phyloP scores from a whole-genome alignment of 169 alveolate species.

The Babesia ovata region DNA sequence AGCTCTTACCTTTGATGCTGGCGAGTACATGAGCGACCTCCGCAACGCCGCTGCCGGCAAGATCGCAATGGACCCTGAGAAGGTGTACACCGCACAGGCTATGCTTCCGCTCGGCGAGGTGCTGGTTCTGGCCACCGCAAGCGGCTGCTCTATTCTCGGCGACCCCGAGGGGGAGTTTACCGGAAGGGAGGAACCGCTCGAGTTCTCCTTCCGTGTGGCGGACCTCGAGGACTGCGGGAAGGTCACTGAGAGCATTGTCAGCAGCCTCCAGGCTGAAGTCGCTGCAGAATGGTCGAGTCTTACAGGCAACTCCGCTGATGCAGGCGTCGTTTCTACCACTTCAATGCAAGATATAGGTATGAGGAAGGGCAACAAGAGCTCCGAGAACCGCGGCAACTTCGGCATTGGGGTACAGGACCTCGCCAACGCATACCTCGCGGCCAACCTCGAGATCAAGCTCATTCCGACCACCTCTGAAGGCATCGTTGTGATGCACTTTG shows the following conservation, averaged over 20 bases:
- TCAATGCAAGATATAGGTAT: constrained; percentile 22
- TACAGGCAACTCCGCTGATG: constrained; percentile 4
- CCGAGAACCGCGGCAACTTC: constrained; percentile 3
- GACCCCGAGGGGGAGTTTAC: constrained; percentile 33
- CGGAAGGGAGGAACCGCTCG: constrained; percentile 33
- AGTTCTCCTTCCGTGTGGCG: constrained; percentile 55
- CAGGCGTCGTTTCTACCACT: constrained; percentile 24
- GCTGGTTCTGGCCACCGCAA: constrained; percentile 65
- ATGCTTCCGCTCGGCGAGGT: constrained; percentile 52
- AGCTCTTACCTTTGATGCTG: background rate
- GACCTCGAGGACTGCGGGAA: constrained; percentile 69
- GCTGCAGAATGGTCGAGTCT: constrained; percentile 36
- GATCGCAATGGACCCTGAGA: constrained; percentile 54
- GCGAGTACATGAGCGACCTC: constrained; percentile 48
- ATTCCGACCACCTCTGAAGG: constrained; percentile 65
- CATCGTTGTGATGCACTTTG: constrained; percentile 49
- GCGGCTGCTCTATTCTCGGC: constrained; percentile 63
- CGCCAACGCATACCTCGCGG: constrained; percentile 49
- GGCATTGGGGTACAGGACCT: constrained; percentile 21
- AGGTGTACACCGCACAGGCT: constrained; percentile 58
- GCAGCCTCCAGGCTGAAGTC: constrained; percentile 36
- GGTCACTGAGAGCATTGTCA: constrained; percentile 58
- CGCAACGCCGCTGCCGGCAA: constrained; percentile 34
- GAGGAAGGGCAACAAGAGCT: constrained; percentile 12
- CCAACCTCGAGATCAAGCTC: constrained; percentile 35